Evolutionary conservation across 768 basidiomycete species (phyloP), one percentile per base, ranked within the genome.

Genomic region (Naematelia aurantialba): DNA sequence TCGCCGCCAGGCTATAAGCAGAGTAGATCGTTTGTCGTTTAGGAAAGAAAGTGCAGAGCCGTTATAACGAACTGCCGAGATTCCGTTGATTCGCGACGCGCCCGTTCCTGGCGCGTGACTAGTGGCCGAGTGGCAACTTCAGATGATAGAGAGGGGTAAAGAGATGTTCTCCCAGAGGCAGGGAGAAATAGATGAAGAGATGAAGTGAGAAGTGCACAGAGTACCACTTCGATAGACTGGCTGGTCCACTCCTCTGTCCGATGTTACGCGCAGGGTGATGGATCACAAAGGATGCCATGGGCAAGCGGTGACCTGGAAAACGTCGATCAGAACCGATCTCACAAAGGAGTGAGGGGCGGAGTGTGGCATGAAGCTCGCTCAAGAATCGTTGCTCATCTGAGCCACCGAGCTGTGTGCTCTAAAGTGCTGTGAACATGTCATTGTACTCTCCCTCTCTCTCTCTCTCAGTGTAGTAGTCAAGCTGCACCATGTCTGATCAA

Each of bases 281-380:
- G 19, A 30, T 26, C 25, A 62, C 60, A 62, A 58, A 62, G 60
- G 60, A 62, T 62, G 14, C 12, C 29, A 48, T 5, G 26, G 17
- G 46, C 24, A 25, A 47, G n/a, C n/a, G 5, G 46, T 11, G 14
- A 17, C 4, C 21, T 29, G 27, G 19, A 13, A 11, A 25, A 29
- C 14, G 50, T 17, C 26, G 21, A 51, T 51, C 50, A 17, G 17
- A 27, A 51, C 14, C 21, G 21, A 17, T 29, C 14, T 51, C 11
- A 51, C 50, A 51, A 51, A 51, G 50, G 50, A 51, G 26, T 29
- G 50, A n/a, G n/a, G n/a, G 34, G 17, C 17, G 34, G 34, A 39
- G 17, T 8, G 34, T 39, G 34, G 34, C 34, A 39, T 17, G 34
- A 8, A 17, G 34, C 17, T 39, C 17, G 34, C 8, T 39, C 34